Evolutionary conservation across 2,329 filamentous ascomycete species (phyloP).

Genomic region (Botrytis hyacinthi): DNA sequence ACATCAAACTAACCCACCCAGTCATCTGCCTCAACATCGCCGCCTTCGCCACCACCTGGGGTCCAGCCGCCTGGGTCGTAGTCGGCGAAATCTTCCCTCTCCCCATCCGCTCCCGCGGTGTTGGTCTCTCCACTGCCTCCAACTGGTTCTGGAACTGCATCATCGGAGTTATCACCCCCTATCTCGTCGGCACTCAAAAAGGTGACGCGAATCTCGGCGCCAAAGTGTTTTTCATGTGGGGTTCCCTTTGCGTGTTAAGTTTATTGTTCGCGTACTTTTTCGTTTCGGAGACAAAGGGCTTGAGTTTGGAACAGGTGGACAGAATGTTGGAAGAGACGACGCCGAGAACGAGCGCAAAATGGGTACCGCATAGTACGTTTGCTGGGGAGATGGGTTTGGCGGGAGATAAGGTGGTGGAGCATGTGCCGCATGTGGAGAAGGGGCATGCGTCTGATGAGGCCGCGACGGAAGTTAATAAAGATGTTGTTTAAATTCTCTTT

Average conservation of each 20-base stretch:
- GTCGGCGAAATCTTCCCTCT: conserved; percentile 91
- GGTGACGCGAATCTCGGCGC: conserved; percentile 43
- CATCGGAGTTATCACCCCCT: conserved; percentile 69
- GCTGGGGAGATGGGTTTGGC: conserved; percentile 32
- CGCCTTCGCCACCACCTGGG: conserved; percentile 89
- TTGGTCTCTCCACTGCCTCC: conserved; percentile 80
- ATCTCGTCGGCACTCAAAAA: conserved; percentile 60
- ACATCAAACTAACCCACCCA: conserved; percentile 38
- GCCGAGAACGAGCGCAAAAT: conserved; percentile 40
- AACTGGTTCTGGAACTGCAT: conserved; percentile 89
- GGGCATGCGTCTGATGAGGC: background rate
- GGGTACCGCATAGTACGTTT: conserved; percentile 36
- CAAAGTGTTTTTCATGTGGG: conserved; percentile 56
- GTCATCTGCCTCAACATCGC: conserved; percentile 88
- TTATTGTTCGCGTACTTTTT: conserved; percentile 57
- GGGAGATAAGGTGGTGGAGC: conserved; percentile 17
- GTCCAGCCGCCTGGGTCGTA: conserved; percentile 71
- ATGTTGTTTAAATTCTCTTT: conserved; percentile 20
- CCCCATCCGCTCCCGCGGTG: conserved; percentile 83
- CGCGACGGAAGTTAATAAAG: conserved; percentile 7
- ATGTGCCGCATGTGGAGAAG: conserved; percentile 18
- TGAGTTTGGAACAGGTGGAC: conserved; percentile 71
- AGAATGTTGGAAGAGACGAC: conserved; percentile 54
- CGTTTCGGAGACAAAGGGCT: conserved; percentile 72
- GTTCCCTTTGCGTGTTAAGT: conserved; percentile 53